Conservation (phyloP, 2,329 filamentous ascomycete genomes). For the Lasiodiplodia theobromae region DNA sequence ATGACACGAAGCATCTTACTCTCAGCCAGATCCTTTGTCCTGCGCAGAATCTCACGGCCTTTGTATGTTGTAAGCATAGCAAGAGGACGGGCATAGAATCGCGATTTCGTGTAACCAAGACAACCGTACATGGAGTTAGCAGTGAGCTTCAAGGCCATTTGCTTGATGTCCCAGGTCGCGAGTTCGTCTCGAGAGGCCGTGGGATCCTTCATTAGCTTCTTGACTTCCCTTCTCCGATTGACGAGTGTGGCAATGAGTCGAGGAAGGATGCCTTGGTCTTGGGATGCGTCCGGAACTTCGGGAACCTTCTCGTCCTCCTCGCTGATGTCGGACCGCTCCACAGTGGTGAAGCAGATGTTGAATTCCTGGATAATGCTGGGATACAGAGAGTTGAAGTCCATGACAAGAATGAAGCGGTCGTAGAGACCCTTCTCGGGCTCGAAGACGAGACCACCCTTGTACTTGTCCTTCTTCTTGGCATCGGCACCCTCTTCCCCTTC, state of each 20-base stretch:
- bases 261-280: constrained; percentile 85
- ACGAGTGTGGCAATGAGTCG: constrained; percentile 92
- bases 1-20: constrained; percentile 91
- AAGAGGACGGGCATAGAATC: constrained; percentile 94
- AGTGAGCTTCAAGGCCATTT: constrained; percentile 93
- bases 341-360: constrained; percentile 99
- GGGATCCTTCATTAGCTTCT: constrained; percentile 96
- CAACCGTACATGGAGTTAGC: constrained; percentile 99
- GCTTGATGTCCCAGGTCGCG: constrained; percentile 97
- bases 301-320: constrained; percentile 89
- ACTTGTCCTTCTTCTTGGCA: constrained; percentile 98
- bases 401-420: constrained; percentile 97
- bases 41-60: constrained; percentile 94
- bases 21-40: constrained; percentile 95
- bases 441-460: constrained; percentile 97
- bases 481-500: constrained; percentile 72
- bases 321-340: constrained; percentile 77
- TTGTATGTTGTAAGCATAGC: constrained; percentile 97
- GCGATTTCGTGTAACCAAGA: constrained; percentile 93
- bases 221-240: constrained; percentile 86
- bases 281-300: constrained; percentile 75
- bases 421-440: constrained; percentile 97
- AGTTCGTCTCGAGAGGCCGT: constrained; percentile 84
- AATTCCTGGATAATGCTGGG: constrained; percentile 99
- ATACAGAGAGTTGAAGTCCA: constrained; percentile 99